phyloP scores from a whole-genome alignment of 768 basidiomycete species.

The Russula dissimulans region DNA sequence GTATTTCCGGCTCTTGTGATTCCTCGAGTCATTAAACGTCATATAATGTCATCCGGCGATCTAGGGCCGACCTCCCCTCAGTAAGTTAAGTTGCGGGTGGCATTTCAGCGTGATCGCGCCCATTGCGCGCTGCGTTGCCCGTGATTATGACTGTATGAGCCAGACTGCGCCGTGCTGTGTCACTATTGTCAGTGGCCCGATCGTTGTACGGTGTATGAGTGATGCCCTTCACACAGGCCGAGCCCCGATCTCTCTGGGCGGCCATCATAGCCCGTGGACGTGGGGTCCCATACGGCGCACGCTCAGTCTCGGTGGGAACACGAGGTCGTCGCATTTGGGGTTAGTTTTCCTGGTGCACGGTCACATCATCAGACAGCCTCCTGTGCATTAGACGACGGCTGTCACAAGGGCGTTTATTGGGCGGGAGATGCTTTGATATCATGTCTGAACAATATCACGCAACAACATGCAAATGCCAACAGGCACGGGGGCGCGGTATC shows the following conservation, averaged over 20 bases:
- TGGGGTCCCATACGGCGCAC: too few species aligned
- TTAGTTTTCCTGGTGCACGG: not conserved
- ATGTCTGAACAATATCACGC: not conserved
- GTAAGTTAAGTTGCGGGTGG: too few species aligned
- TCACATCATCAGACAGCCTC: not conserved
- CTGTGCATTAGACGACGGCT: not conserved
- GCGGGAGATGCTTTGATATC: not conserved
- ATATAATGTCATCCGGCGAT: too few species aligned
- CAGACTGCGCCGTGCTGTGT: not conserved
- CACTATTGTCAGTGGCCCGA: not conserved
- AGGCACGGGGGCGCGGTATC: not conserved
- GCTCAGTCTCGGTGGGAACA: too few species aligned
- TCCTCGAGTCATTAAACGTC: too few species aligned
- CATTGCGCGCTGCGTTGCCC: too few species aligned
- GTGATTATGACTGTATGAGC: not conserved
- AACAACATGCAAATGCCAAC: too few species aligned
- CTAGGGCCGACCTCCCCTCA: too few species aligned
- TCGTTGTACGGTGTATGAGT: not conserved
- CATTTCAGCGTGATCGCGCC: too few species aligned
- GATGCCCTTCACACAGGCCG: not conserved
- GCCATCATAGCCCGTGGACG: not conserved
- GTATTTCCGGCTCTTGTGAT: too few species aligned
- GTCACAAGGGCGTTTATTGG: not conserved
- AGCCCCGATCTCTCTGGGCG: not conserved
- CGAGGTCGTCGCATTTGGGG: not conserved